Evolutionary conservation across 2,329 filamentous ascomycete genomes (phyloP).

Genomic region (Monilinia vaccinii-corymbosi): DNA sequence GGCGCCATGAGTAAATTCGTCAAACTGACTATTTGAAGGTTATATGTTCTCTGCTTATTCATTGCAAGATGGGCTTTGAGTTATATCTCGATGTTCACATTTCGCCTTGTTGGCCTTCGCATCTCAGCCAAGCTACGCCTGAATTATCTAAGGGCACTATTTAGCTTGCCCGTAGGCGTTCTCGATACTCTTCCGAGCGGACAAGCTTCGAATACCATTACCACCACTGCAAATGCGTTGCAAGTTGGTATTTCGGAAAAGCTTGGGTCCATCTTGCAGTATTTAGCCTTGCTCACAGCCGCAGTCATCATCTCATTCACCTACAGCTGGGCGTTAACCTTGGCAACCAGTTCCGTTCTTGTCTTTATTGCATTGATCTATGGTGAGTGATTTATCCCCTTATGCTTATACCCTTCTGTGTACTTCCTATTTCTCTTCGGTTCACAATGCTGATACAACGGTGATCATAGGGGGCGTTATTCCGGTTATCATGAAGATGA

Average conservation of each 20-base stretch:
- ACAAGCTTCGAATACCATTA: slow-evolving; percentile 37
- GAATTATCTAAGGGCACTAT: slow-evolving; percentile 54
- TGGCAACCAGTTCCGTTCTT: slow-evolving; percentile 48
- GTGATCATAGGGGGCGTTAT: slow-evolving; percentile 31
- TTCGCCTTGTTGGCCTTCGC: slow-evolving; percentile 53
- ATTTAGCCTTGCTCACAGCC: slow-evolving; percentile 41
- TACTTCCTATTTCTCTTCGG: not conserved
- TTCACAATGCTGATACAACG: not conserved
- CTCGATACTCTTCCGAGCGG: slow-evolving; percentile 54
- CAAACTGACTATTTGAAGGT: slow-evolving; percentile 30
- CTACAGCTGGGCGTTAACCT: slow-evolving; percentile 49
- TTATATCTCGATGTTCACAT: slow-evolving; percentile 53
- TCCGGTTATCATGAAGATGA: slow-evolving; percentile 46
- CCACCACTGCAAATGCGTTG: slow-evolving; percentile 55
- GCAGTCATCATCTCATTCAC: slow-evolving; percentile 47
- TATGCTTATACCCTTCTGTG: not conserved
- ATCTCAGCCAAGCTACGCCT: slow-evolving; percentile 53
- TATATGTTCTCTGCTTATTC: slow-evolving; percentile 66
- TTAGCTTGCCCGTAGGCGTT: slow-evolving; percentile 57
- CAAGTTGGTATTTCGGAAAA: slow-evolving; percentile 58
- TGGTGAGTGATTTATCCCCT: slow-evolving; percentile 15
- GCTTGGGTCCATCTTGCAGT: slow-evolving; percentile 50
- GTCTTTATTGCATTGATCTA: slow-evolving; percentile 46
- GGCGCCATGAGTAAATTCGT: not conserved
- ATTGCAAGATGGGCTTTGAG: slow-evolving; percentile 54